Evolutionary conservation across 139 green algal species (phyloP).

Genomic region (Closterium sp.): DNA sequence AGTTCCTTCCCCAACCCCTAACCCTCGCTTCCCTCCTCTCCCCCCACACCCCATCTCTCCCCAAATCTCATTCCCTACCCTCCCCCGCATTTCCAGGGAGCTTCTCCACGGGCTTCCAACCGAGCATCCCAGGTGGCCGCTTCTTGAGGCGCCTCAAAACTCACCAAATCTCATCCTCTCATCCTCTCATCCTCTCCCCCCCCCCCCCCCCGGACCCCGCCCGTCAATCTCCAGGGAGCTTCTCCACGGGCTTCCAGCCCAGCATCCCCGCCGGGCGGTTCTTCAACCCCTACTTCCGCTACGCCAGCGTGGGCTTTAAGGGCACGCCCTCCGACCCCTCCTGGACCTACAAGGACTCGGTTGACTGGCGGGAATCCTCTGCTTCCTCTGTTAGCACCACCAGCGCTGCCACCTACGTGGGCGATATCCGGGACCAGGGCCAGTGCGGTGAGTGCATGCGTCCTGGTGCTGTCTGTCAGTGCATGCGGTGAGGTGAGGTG

Average conservation of each 20-base stretch:
- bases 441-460: neutral
- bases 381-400: neutral
- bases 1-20: neutral
- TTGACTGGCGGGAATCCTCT: neutral
- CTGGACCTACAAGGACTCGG: neutral
- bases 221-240: neutral
- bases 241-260: neutral
- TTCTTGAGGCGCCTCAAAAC: no score
- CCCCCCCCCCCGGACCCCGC: no score
- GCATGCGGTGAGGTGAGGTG: no score
- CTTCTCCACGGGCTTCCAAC: no score
- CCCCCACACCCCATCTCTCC: no score
- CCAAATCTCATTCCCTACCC: no score
- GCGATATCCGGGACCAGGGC: neutral
- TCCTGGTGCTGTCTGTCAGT: no score
- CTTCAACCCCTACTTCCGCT: slow-evolving; percentile 10
- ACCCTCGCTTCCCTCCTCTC: no score
- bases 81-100: no score
- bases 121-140: no score
- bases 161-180: no score
- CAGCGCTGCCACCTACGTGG: neutral
- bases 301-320: slow-evolving; percentile 1
- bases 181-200: no score
- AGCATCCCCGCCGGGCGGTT: neutral
- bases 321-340: neutral